Conservation (phyloP, 148 eudicot species). For the Rheum nobile region DNA sequence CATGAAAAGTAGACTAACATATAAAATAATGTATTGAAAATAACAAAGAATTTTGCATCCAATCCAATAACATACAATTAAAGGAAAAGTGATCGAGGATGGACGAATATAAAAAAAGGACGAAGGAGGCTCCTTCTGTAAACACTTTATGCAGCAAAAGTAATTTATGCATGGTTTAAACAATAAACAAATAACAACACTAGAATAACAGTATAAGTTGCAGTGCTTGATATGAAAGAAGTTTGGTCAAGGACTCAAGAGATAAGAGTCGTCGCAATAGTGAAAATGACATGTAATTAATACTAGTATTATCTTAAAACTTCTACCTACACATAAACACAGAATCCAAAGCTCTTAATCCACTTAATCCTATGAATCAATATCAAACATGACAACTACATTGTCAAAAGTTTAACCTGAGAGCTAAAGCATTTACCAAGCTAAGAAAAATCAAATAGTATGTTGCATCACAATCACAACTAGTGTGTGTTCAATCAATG, state of each 20-base stretch:
- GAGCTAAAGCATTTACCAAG: too few relatives aligned
- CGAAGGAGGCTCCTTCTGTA: constrained; percentile 2
- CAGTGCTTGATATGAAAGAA: background rate
- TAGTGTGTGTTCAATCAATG: too few relatives aligned
- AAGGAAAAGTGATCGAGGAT: background rate
- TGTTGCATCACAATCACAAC: too few relatives aligned
- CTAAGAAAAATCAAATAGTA: too few relatives aligned
- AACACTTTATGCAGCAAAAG: constrained; percentile 4
- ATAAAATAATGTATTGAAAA: background rate
- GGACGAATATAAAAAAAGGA: background rate
- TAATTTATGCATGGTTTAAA: background rate
- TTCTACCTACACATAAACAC: too few relatives aligned
- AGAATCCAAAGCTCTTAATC: too few relatives aligned
- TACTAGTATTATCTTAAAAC: too few relatives aligned
- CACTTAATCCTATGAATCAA: background rate
- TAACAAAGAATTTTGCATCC: background rate
- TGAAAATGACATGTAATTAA: background rate
- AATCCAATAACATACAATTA: background rate
- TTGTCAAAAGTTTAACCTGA: too few relatives aligned
- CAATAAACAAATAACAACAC: background rate
- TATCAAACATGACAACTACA: background rate
- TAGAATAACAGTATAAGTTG: background rate
- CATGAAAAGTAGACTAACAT: background rate
- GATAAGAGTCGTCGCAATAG: background rate
- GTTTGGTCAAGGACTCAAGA: too few relatives aligned